Evolutionary conservation across 495 filamentous ascomycete species (phyloP).

Genomic region (Hypoxylon fuscum): DNA sequence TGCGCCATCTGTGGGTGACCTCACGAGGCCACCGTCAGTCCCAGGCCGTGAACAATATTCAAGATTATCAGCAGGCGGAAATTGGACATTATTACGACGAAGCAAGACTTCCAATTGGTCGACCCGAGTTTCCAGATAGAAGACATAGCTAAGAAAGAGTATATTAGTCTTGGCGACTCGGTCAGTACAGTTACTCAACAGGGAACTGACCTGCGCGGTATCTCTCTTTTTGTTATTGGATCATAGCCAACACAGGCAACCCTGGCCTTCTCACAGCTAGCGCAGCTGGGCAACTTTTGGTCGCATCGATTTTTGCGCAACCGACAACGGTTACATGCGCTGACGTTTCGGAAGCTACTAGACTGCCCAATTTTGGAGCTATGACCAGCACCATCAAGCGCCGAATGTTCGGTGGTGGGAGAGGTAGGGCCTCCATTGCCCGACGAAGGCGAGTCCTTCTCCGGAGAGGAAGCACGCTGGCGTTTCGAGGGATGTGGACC

Average conservation of each 20-base stretch:
- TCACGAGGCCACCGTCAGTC: constrained; percentile 52
- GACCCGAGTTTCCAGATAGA: constrained; percentile 88
- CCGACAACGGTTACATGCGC: constrained; percentile 92
- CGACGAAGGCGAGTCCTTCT: constrained; percentile 55
- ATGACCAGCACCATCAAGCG: constrained; percentile 40
- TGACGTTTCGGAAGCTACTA: constrained; percentile 86
- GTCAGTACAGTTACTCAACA: constrained; percentile 3
- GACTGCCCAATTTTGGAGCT: constrained; percentile 56
- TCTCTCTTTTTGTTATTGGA: constrained; percentile 93
- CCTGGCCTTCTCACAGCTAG: constrained; percentile 87
- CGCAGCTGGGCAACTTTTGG: constrained; percentile 87
- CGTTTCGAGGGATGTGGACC: constrained; percentile 58
- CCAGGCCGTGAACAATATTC: constrained; percentile 70
- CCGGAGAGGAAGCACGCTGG: constrained; percentile 58
- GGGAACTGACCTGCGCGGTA: constrained; percentile 74
- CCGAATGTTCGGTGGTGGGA: constrained; percentile 49
- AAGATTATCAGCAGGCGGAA: constrained; percentile 78
- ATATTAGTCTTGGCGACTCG: constrained; percentile 35
- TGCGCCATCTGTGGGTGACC: constrained; percentile 53
- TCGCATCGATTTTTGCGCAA: constrained; percentile 95
- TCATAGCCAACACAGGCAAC: constrained; percentile 94
- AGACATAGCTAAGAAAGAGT: constrained; percentile 76
- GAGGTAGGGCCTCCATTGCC: constrained; percentile 39
- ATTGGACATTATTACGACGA: constrained; percentile 72
- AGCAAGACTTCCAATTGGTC: constrained; percentile 84